A percentile compares a stretch with the other conserved stretches of the same genome.
phyloP scores from a whole-genome alignment of 2,329 filamentous ascomycete genomes.

The Ilyonectria robusta region DNA sequence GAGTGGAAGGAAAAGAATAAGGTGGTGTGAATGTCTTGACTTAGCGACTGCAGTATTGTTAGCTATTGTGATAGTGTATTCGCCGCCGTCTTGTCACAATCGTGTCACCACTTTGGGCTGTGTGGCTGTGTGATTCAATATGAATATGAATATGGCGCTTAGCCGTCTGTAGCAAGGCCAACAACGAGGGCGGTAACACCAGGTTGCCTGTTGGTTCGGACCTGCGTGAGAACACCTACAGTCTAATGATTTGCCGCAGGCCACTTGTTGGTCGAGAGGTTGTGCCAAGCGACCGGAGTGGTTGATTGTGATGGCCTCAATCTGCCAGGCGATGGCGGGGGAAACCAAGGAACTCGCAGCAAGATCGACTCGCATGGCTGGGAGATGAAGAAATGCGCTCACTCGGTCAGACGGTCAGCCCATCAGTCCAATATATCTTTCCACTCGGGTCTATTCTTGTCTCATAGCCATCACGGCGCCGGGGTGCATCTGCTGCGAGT shows the following conservation, averaged over 20 bases:
- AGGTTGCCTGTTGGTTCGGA: not conserved
- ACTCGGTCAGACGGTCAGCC: conserved; percentile 13
- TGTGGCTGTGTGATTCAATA: not conserved
- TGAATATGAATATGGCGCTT: not conserved
- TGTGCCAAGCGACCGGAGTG: not conserved
- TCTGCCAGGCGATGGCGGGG: not conserved
- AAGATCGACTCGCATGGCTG: not conserved
- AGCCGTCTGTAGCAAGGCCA: not conserved
- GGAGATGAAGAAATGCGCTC: not conserved
- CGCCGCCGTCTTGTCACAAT: no score
- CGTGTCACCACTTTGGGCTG: not conserved
- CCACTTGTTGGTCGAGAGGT: not conserved
- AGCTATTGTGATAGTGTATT: not conserved
- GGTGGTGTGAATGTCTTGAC: not conserved
- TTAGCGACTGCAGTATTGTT: not conserved
- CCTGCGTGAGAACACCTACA: not conserved
- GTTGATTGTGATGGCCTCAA: not conserved
- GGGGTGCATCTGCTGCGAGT: conserved; percentile 1
- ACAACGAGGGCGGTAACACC: not conserved
- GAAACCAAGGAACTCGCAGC: not conserved
- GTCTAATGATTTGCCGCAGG: not conserved
- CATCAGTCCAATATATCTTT: conserved; percentile 9
- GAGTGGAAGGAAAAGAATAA: conserved; percentile 3
- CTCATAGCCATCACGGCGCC: conserved; percentile 3
- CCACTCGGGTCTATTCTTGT: conserved; percentile 13